Conservation (phyloP, 2,329 filamentous ascomycete genomes). For the Aspergillus ruber region DNA sequence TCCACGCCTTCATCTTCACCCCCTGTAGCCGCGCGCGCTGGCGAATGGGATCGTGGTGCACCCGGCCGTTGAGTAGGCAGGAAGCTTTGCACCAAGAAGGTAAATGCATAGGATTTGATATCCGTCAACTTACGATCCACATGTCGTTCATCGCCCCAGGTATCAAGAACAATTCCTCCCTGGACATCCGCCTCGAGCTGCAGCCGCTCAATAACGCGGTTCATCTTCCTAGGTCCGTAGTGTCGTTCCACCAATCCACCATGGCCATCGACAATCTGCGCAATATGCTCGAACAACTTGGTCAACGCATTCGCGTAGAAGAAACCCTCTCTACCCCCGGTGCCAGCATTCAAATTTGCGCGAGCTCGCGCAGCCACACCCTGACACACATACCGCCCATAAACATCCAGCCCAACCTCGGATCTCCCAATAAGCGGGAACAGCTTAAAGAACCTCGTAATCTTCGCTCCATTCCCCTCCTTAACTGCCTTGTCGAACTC, state of each 20-base stretch:
- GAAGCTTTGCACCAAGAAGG: conserved; percentile 93
- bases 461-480: conserved; percentile 79
- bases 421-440: conserved; percentile 89
- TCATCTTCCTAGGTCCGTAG: conserved; percentile 90
- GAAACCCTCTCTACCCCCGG: conserved; percentile 65
- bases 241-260: conserved; percentile 86
- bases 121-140: conserved; percentile 85
- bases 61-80: conserved; percentile 63
- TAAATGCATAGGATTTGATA: conserved; percentile 96
- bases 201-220: conserved; percentile 82
- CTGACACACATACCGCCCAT: conserved; percentile 91
- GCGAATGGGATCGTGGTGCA: conserved; percentile 67
- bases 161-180: conserved; percentile 90
- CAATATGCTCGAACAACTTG: conserved; percentile 93
- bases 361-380: conserved; percentile 82
- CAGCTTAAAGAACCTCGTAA: conserved; percentile 95
- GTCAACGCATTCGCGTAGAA: conserved; percentile 90
- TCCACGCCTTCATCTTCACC: conserved; percentile 83
- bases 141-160: conserved; percentile 83
- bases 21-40: conserved; percentile 57
- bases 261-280: conserved; percentile 90
- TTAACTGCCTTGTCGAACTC: conserved; percentile 91
- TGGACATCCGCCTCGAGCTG: conserved; percentile 95
- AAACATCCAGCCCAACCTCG: conserved; percentile 86
- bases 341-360: conserved; percentile 66